Evolutionary conservation across 2,329 filamentous ascomycete genomes (phyloP), one percentile per base, ranked within the genome.

Genomic region (Chrysosporium keratinophilum): DNA sequence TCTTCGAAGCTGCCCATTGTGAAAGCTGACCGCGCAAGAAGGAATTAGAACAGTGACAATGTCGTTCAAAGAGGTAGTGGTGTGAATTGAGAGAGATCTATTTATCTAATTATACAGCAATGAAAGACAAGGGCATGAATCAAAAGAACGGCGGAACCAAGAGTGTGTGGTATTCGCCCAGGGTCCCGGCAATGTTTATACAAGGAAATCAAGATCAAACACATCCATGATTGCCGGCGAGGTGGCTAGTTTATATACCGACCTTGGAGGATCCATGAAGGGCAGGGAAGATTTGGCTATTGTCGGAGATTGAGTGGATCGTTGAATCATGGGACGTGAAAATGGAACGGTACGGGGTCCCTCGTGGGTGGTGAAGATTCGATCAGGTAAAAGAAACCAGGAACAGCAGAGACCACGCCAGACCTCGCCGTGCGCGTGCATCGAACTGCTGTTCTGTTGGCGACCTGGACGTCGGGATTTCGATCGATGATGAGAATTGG

Each of bases 1-100:
- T 60, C 63, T 46, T 61, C 62, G 60, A 67, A 63, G 65, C 65
- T 70, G 50, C 67, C 69, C 69, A 70, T 70, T 39, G 56, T 68
- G 43, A 17, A 39, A 14, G 14, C 1, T 47, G 15, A 42, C 5
- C 17, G 3, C n/a, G 35, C 35, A 50, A 45, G 58, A 20, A 53
- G 58, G 19, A 57, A 56, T 40, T 48, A 28, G 12, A 50, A 50
- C 9, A 42, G 43, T 15, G 34, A 33, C 6, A 39, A 23, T 33
- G 34, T 3, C 6, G 11, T 31, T 19, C n/a, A n/a, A n/a, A 40
- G 19, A 44, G 19, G 17, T 15, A 35, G 39, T 5, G 44, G 23
- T 44, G 45, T 11, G 45, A 39, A 31, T 9, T 19, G 39, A 31
- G 14, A 31, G 14, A 50, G 19, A 5, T 19, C 15, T 50, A 50